Evolutionary conservation across 768 basidiomycete species (phyloP).

Genomic region (Crassisporium funariophilum): DNA sequence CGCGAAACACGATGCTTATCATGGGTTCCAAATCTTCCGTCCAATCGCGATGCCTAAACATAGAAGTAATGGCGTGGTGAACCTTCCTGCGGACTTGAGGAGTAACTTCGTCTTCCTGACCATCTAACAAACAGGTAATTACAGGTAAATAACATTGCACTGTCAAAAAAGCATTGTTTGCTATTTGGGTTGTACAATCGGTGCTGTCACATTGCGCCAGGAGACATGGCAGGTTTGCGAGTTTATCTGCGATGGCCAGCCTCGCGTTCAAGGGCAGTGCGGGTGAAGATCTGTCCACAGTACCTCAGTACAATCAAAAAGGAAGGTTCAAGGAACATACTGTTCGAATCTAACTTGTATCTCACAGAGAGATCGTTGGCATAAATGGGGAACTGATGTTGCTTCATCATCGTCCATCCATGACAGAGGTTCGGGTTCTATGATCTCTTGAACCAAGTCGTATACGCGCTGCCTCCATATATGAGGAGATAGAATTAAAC

Average conservation of each 20-base stretch:
- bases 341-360: conserved; percentile 45
- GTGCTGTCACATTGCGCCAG: conserved; percentile 36
- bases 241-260: conserved; percentile 31
- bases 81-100: conserved; percentile 45
- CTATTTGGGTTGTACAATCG: conserved; percentile 27
- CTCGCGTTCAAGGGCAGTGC: conserved; percentile 32
- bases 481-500: conserved; percentile 15
- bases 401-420: conserved; percentile 62
- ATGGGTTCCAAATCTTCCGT: conserved; percentile 32
- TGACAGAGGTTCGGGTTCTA: conserved; percentile 44
- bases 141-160: conserved; percentile 38
- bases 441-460: conserved; percentile 38
- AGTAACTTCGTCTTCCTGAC: conserved; percentile 47
- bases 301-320: background rate
- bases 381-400: conserved; percentile 42
- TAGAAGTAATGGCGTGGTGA: conserved; percentile 40
- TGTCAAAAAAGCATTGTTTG: conserved; percentile 26
- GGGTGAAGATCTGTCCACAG: conserved; percentile 36
- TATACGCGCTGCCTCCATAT: conserved; percentile 38
- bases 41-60: conserved; percentile 45
- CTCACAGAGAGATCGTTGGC: conserved; percentile 46
- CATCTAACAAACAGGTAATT: conserved; percentile 46
- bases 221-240: conserved; percentile 39
- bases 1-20: conserved; percentile 44
- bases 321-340: conserved; percentile 25